Percentiles rank a stretch among this genome's conserved stretches.
phyloP scores from a whole-genome alignment of 1,284 basidiomycete species.

The Rhodotorula sp. region DNA sequence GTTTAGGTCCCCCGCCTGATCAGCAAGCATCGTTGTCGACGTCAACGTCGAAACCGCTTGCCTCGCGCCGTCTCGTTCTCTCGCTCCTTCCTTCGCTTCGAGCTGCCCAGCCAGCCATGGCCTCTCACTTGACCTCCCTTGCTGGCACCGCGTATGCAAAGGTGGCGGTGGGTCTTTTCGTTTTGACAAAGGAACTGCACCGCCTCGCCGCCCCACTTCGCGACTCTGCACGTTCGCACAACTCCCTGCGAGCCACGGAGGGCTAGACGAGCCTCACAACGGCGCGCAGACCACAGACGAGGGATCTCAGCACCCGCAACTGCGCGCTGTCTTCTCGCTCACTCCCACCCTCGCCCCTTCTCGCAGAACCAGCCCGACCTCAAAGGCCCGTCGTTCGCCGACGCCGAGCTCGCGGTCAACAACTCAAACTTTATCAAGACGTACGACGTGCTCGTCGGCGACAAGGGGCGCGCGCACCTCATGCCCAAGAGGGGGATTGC shows the following conservation, averaged over 20 bases:
- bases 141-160: constrained; percentile 14
- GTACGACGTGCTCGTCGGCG: constrained; percentile 16
- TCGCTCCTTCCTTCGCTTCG: too few relatives aligned
- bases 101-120: neutral
- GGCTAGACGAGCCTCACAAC: too few relatives aligned
- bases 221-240: too few relatives aligned
- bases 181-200: neutral
- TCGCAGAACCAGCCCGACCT: neutral
- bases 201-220: neutral
- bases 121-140: constrained; percentile 8
- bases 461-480: constrained; percentile 20
- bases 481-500: constrained; percentile 24
- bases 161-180: constrained; percentile 1
- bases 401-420: neutral
- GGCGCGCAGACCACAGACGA: too few relatives aligned
- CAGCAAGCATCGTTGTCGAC: neutral
- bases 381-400: constrained; percentile 10
- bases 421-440: constrained; percentile 20
- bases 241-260: too few relatives aligned
- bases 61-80: neutral
- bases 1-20: too few relatives aligned
- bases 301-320: neutral
- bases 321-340: too few relatives aligned
- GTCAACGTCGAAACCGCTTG: neutral
- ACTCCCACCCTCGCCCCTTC: neutral